Evolutionary conservation across 306 rosid genomes (phyloP).

Genomic region (Medicago lupulina): DNA sequence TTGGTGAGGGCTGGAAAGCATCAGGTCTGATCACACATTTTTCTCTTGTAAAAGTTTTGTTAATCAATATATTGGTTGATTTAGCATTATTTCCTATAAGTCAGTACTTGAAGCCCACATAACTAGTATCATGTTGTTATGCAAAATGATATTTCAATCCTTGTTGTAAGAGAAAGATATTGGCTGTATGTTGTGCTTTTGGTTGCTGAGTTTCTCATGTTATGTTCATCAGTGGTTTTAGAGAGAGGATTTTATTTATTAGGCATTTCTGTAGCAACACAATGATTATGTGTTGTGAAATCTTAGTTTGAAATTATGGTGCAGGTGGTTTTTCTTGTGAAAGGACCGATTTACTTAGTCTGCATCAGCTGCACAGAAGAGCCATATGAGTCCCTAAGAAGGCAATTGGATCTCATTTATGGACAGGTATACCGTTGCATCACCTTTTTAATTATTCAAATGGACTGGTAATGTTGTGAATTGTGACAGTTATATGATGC

Average conservation of each 20-base stretch:
- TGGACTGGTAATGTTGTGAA: slow-evolving; percentile 30
- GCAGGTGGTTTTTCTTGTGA: slow-evolving; percentile 93
- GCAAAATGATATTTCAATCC: slow-evolving; percentile 10
- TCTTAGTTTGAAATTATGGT: slow-evolving; percentile 31
- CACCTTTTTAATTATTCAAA: slow-evolving; percentile 3
- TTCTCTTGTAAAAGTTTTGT: slow-evolving; percentile 29
- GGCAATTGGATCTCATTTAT: slow-evolving; percentile 86
- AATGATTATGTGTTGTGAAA: slow-evolving; percentile 1
- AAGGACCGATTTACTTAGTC: slow-evolving; percentile 94
- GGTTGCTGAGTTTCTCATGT: slow-evolving; percentile 32
- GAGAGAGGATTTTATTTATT: slow-evolving; percentile 7
- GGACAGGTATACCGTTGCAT: slow-evolving; percentile 67
- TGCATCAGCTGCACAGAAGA: slow-evolving; percentile 98
- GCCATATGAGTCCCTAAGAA: slow-evolving; percentile 81
- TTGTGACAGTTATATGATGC: slow-evolving; percentile 37
- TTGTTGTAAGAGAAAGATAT: slow-evolving; percentile 18
- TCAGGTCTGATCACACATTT: slow-evolving; percentile 65
- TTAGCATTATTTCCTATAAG: neutral
- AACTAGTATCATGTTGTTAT: slow-evolving; percentile 15
- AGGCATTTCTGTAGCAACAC: slow-evolving; percentile 8
- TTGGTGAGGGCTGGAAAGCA: slow-evolving; percentile 90
- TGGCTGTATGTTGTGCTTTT: slow-evolving; percentile 27
- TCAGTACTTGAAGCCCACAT: slow-evolving; percentile 14
- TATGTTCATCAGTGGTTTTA: slow-evolving; percentile 14
- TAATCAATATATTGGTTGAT: neutral